Base-by-base conservation (phyloP, 441 rosid genomes). In the Geranium incanum region DNA sequence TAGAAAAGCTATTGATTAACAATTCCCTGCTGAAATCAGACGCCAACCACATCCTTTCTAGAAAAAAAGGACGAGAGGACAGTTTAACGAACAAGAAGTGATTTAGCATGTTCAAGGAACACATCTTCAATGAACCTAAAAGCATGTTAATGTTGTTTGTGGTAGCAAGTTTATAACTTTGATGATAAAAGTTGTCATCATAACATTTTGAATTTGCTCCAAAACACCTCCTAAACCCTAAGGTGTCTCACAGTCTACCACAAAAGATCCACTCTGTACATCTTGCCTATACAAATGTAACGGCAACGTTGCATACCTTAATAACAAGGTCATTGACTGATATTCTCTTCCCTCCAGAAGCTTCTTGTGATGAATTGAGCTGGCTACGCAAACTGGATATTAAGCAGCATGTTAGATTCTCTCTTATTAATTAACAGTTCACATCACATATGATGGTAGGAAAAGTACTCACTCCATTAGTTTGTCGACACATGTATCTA, bases 251-350 rank as follows among this genome's bases (percentile, higher is more conserved):
- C n/a, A 16, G 13, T 23, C 3, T 18, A 62, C 21, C 36, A 16
- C 36, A 57, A 57, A 43, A 13, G 48, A 60, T 15, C 13, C 12
- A 68, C 15, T 52, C 39, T 50, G 11, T 6, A 41, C 48, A 71
- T 64, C 50, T 50, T 37, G 43, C 74, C 69, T 0, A n/a, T 13
- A 7, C 6, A 15, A 7, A 62, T 62, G 33, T 62, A 57, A 3
- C 28, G 6, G n/a, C n/a, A 11, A 1, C 37, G 16, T 37, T 2
- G 11, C 38, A 36, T 84, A 92, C 98, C 97, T 92, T 92, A 73
- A 92, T 88, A 38, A 92, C 98, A 75, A 90, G 97, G 82, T 92
- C 98, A 84, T 92, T 90, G 48, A 92, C 82, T 16, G 97, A 92
- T 74, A 92, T 80, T 59, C 91, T 85, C 84, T 90, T 91, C 43